Evolutionary conservation across 208 protist species (phyloP), one percentile per base, ranked within the genome.

Genomic region (Acanthamoeba royreba): DNA sequence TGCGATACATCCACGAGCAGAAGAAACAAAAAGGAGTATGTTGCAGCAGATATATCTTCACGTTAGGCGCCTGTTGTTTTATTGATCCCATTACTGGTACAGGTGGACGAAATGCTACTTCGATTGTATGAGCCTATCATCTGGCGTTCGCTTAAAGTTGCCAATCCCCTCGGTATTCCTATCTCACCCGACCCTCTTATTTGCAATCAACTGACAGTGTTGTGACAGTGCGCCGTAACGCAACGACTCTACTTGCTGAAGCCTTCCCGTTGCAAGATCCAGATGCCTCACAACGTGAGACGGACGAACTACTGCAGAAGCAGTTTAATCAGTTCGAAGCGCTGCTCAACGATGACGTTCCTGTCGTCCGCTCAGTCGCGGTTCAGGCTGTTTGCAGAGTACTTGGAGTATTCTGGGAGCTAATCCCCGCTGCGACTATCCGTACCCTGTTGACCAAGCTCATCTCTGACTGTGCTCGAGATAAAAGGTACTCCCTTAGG

Each of bases 91-190:
- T 2, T 33, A 40, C n/a, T 7, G 8, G 9, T 4, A 13, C 45
- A 87, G 13, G 83, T 98, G 17, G 97, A 98, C 53, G 92, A 89
- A 35, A 97, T 97, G 96, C 94, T 98, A 31, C 28, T 94, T 11
- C 93, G 96, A 5, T 42, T 97, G 22, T 98, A 98, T 83, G 93
- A 97, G 35, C 97, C 97, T 11, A 97, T 98, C n/a, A 40, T 98
- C 4, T 98, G 96, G 96, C 81, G 97, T 35, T 83, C 96, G 15
- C 83, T 98, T 55, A 92, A 89, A 61, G 96, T 95, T 25, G 95
- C 96, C 49, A 97, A 97, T 66, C 77, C 89, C 15, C 86, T 61
- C 45, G 94, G 69, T 31, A 49, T 45, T 74, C n/a, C 85, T 90
- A 33, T 13, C 95, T 77, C 7, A 0, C n/a, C n/a, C n/a, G n/a